Base-by-base conservation (phyloP, 306 rosid genomes). In the Rubus parviflorus region DNA sequence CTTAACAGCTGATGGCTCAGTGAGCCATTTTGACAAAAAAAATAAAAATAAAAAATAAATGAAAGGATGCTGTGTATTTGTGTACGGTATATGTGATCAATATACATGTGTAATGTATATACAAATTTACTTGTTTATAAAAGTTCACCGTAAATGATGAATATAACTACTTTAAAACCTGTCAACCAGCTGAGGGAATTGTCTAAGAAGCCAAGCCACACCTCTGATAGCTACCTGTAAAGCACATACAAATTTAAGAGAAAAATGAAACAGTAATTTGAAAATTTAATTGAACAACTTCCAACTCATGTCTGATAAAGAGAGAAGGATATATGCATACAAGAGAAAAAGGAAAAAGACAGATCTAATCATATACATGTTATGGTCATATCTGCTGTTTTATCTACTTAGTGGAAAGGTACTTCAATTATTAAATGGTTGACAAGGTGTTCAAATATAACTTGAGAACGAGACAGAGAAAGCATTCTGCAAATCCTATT, bases 161-260 rank as follows among this genome's bases (percentile, higher is more conserved):
- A 16, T 3, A 17, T 42, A 23, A 22, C 25, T 2, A 42, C 45
- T 8, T 25, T 60, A 74, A 25, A 91, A 68, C 65, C 83, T 64
- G 70, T 88, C 87, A 16, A 83, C 88, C 73, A 91, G 81, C 81
- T 84, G 92, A 76, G 98, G 97, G 78, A 94, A 92, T 65, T 79
- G 86, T 64, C 88, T 83, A 78, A 94, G 89, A 86, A 94, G 88
- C 97, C 98, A 92, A 73, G 96, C 88, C 64, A 91, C 88, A 37
- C 90, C 83, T 85, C 87, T 86, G 76, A 92, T 90, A 53, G 73
- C 74, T 9, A 75, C 86, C 98, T 90, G 94, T 70, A 82, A 37
- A 76, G 13, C 45, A 51, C 22, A 38, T 11, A 4, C 4, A 25
- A 80, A n/a, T 51, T 58, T 25, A 45, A 37, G 25, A 75, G 5